A percentile compares a stretch with the other conserved stretches of the same genome.
These are phyloP conservation scores for Neofusicoccum sp. DNA, from an alignment of 2,329 filamentous ascomycete genomes.

Conservation along the genomic window DNA sequence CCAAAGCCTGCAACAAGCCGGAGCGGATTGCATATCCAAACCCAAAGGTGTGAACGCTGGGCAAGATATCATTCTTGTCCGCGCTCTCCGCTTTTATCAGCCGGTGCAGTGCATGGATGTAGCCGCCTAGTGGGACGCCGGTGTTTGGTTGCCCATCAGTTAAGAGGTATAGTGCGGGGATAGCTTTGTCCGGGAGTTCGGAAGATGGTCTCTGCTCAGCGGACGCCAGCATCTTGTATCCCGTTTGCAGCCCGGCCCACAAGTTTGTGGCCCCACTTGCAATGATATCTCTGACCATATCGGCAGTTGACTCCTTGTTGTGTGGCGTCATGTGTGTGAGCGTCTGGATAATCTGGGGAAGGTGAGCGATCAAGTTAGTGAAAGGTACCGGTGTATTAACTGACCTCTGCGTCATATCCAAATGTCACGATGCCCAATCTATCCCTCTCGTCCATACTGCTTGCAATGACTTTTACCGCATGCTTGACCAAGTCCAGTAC, in stretches of 20 bases:
- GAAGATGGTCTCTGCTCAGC: background rate
- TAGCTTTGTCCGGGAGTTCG: constrained; percentile 22
- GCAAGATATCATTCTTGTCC: constrained; percentile 30
- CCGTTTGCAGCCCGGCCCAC: constrained; percentile 57
- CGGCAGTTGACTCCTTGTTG: constrained; percentile 46
- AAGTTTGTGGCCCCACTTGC: constrained; percentile 51
- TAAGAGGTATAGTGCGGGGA: constrained; percentile 34
- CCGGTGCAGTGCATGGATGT: constrained; percentile 52
- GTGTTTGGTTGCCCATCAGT: constrained; percentile 56
- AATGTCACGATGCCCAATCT: constrained; percentile 60
- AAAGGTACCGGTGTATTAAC: background rate
- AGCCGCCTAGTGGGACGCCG: constrained; percentile 52
- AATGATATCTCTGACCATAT: constrained; percentile 45
- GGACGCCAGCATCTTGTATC: constrained; percentile 22
- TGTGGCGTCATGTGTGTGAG: constrained; percentile 19
- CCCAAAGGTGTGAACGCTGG: constrained; percentile 51
- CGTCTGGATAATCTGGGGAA: background rate
- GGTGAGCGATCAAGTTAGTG: background rate
- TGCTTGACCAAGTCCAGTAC: constrained; percentile 62
- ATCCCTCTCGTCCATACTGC: constrained; percentile 55
- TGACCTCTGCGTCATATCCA: constrained; percentile 38
- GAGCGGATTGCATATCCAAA: constrained; percentile 53
- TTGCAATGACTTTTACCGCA: constrained; percentile 57
- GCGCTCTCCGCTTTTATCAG: constrained; percentile 27
- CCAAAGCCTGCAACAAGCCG: constrained; percentile 58